Evolutionary conservation across 306 rosid species (phyloP), one percentile per base, ranked within the genome.

Genomic region (Gynostemma pentaphyllum): DNA sequence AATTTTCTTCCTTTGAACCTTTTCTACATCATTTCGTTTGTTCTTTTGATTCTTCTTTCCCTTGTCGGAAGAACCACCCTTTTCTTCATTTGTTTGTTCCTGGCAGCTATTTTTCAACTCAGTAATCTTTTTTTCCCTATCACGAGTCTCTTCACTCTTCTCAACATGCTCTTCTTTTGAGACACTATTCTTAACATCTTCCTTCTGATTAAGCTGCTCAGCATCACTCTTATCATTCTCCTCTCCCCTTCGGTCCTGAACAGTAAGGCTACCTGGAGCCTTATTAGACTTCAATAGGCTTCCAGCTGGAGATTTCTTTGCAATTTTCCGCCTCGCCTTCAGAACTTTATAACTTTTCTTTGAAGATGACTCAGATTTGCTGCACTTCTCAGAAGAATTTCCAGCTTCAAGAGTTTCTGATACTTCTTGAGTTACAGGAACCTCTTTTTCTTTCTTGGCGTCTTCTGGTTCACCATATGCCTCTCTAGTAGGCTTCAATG

Each of bases 61-160:
- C 68, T 44, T 72, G 56, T 61, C 73, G 24, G 69, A 61, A 77
- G 68, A 65, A 51, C 39, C 52, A 53, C 10, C 66, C 65, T 57
- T 75, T 55, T 62, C 69, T 76, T 64, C 71, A 27, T 56, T 62
- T 74, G 53, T 73, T 30, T 26, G 69, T 21, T 68, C 70, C 64
- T 21, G 69, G 44, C 66, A 74, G 71, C 59, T 64, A 67, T 68
- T 74, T 64, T 48, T 73, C 9, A 26, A 50, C 41, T 71, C 54
- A 12, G 36, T 24, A 21, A 41, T 45, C 70, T 67, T 64, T 64
- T 50, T 75, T 18, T 67, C 64, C 55, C 63, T 67, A 36, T 70
- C 78, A 39, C 59, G 65, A 65, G 68, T 29, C 59, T 36, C 68
- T 48, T 24, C 68, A 67, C 51, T 75, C 76, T 74, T 75, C 64